phyloP scores from a whole-genome alignment of 371 early-diverging fungal species.

The Mucor irregularis region DNA sequence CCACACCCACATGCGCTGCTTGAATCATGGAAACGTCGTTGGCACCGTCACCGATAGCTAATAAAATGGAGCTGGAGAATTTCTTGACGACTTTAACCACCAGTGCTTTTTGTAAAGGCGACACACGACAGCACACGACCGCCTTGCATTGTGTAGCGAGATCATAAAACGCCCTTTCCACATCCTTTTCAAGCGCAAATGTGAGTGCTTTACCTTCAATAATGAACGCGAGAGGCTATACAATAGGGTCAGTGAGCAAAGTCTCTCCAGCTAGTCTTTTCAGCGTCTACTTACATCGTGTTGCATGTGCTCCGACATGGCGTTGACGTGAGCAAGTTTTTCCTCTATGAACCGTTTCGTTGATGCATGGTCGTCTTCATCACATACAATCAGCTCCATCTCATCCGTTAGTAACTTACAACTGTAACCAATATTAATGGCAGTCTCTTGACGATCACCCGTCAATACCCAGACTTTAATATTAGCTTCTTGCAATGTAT shows the following conservation, averaged over 20 bases:
- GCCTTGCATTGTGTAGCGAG: constrained; percentile 80
- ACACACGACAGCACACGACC: constrained; percentile 92
- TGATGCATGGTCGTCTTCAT: constrained; percentile 68
- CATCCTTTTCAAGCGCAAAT: constrained; percentile 69
- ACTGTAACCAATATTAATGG: constrained; percentile 90
- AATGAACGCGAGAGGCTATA: constrained; percentile 60
- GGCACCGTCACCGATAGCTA: constrained; percentile 97
- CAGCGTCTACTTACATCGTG: constrained; percentile 11
- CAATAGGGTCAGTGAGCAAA: background rate
- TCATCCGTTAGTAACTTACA: constrained; percentile 86
- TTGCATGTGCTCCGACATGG: constrained; percentile 1
- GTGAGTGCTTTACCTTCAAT: constrained; percentile 73
- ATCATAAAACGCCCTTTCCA: constrained; percentile 69
- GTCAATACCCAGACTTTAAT: constrained; percentile 98
- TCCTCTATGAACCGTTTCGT: constrained; percentile 71
- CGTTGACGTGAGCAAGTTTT: constrained; percentile 56
- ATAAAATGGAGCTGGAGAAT: constrained; percentile 69
- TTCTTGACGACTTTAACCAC: constrained; percentile 89
- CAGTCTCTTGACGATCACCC: constrained; percentile 93
- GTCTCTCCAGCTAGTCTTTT: background rate
- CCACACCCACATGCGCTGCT: constrained; percentile 95
- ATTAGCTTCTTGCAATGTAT: constrained; percentile 89
- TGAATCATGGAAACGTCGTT: constrained; percentile 99
- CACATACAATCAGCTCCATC: constrained; percentile 77
- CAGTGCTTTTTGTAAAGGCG: constrained; percentile 91